phyloP scores from a whole-genome alignment of 2,329 filamentous ascomycete species.

The Fusarium miscanthi region DNA sequence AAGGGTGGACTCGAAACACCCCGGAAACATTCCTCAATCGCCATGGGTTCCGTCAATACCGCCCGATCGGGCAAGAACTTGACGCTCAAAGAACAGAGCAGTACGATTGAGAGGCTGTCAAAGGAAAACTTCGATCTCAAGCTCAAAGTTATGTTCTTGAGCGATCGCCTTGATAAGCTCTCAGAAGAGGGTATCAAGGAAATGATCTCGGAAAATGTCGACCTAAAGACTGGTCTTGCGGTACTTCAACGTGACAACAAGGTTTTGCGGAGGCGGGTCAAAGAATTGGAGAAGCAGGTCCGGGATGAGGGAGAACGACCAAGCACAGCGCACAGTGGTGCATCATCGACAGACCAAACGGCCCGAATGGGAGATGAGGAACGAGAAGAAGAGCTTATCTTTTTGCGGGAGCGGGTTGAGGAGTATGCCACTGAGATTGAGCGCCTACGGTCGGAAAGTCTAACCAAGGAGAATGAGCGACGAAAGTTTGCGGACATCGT shows the following conservation, averaged over 20 bases:
- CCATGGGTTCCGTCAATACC: conserved; percentile 59
- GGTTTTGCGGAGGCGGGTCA: conserved; percentile 79
- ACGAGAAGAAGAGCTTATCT: conserved; percentile 86
- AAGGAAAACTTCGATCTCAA: conserved; percentile 99
- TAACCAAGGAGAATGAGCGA: conserved; percentile 86
- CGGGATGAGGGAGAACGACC: conserved; percentile 73
- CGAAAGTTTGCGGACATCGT: conserved; percentile 86
- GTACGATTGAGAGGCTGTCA: conserved; percentile 92
- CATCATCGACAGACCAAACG: conserved; percentile 68
- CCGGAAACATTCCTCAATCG: conserved; percentile 62
- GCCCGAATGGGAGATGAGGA: conserved; percentile 70
- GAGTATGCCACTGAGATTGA: conserved; percentile 87
- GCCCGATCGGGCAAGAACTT: conserved; percentile 73
- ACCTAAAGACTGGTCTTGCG: conserved; percentile 89
- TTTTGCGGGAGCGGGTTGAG: conserved; percentile 86
- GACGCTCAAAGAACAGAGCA: conserved; percentile 96
- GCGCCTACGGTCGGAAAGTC: conserved; percentile 79
- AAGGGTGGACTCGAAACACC: conserved; percentile 74
- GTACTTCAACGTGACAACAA: conserved; percentile 94
- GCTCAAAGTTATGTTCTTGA: conserved; percentile 96
- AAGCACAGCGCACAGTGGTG: conserved; percentile 66
- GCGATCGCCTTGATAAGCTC: conserved; percentile 89
- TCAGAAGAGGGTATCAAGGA: conserved; percentile 97
- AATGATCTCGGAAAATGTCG: conserved; percentile 97
- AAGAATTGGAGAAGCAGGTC: conserved; percentile 86